Evolutionary conservation across 345 rosid species (phyloP), one percentile per base, ranked within the genome.

Genomic region (Brassica nigra): DNA sequence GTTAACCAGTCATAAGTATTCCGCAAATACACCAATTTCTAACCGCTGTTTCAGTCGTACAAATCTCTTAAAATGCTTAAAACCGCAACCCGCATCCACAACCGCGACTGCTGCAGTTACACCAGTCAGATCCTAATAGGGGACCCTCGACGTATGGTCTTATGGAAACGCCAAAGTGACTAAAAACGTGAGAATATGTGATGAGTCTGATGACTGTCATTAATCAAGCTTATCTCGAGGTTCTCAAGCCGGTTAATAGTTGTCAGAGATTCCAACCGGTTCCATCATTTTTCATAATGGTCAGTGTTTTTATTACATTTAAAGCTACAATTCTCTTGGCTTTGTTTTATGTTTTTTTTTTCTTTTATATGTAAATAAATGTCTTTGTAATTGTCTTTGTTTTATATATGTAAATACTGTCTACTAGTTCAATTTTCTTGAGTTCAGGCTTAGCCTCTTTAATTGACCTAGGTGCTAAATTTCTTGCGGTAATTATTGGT

Each of bases 151-250:
- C 27, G 27, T 23, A 23, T 68, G 96, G 93, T 55, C 83, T 92
- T 27, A 73, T 94, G 86, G 89, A 87, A 84, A 76, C 85, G n/a
- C 93, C 94, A 3, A 55, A 86, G 89, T 92, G 59, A 86, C 86
- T 49, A 90, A 90, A 84, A 94, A 70, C 70, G 84, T 90, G 39
- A 90, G 97, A 84, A 89, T 92, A 66, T 92, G 95, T 74, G 91
- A 85, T 73, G 98, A 94, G 75, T 92, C 95, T 74, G 91, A 85
- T 73, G 98, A 94, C 76, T 94, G 97, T 86, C 95, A 92, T 81
- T 84, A 23, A 88, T 88, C 34, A 91, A 86, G 77, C 86, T 91
- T 70, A 87, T 92, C 73, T 87, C 98, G 0, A 89, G 80, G 80
- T 68, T 88, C 58, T 84, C 86, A 12, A 83, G 78, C 57, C 85